phyloP scores from a whole-genome alignment of 345 rosid genomes.

The Lumnitzera racemosa region DNA sequence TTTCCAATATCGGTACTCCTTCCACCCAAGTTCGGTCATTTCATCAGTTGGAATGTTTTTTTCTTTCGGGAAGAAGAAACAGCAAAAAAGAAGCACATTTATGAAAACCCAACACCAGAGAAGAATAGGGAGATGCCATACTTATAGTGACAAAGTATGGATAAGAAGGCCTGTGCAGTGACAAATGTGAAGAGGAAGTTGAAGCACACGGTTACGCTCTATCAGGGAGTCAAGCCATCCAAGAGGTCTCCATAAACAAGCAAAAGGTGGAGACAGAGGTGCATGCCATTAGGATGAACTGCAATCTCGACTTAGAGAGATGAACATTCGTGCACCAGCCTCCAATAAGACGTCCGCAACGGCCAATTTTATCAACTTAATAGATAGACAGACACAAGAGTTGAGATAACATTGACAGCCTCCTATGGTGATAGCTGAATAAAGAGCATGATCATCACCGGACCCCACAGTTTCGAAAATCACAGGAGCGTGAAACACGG shows the following conservation, averaged over 20 bases:
- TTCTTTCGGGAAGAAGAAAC: slow-evolving; percentile 82
- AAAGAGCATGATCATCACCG: slow-evolving; percentile 69
- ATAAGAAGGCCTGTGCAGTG: slow-evolving; percentile 90
- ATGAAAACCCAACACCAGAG: slow-evolving; percentile 66
- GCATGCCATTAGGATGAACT: slow-evolving; percentile 68
- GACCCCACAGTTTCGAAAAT: slow-evolving; percentile 74
- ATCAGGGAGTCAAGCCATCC: slow-evolving; percentile 92
- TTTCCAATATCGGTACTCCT: slow-evolving; percentile 91
- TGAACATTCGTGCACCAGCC: slow-evolving; percentile 91
- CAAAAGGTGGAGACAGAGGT: slow-evolving; percentile 75
- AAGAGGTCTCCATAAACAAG: slow-evolving; percentile 98
- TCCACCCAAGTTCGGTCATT: slow-evolving; percentile 94
- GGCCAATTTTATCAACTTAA: slow-evolving; percentile 79
- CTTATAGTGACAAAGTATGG: slow-evolving; percentile 93
- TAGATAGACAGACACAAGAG: slow-evolving; percentile 61
- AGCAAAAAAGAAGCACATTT: slow-evolving; percentile 66
- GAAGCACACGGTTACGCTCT: slow-evolving; percentile 78
- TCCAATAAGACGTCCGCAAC: slow-evolving; percentile 64
- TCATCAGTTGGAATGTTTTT: slow-evolving; percentile 85
- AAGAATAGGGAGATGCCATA: slow-evolving; percentile 91
- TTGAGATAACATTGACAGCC: slow-evolving; percentile 83
- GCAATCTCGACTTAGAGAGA: slow-evolving; percentile 69
- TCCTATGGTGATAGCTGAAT: slow-evolving; percentile 87
- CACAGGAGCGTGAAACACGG: slow-evolving; percentile 95
- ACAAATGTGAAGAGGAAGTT: slow-evolving; percentile 85